Evolutionary conservation across 345 rosid species (phyloP), one percentile per base, ranked within the genome.

Genomic region (Salix arbutifolia): DNA sequence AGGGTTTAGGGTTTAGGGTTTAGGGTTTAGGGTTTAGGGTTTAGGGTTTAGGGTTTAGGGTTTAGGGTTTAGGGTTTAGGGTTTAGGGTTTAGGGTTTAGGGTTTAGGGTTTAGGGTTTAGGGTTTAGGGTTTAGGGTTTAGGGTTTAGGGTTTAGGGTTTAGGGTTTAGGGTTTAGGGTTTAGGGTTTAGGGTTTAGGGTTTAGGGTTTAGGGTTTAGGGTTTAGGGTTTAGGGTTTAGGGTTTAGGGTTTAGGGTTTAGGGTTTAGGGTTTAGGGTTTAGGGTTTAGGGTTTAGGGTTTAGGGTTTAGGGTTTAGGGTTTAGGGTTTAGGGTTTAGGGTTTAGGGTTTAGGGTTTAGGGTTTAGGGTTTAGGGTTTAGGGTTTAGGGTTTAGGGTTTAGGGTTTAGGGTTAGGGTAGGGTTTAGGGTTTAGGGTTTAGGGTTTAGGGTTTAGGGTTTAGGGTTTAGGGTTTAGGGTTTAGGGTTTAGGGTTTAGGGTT

Each of bases 401-500:
- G 67, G 52, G 56, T 69, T 52, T 40, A 70, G 75, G 69, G 69
- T 70, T 28, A 28, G 75, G 73, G 50, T 70, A 48, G 52, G 73
- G 73, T 60, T 70, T 70, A 48, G 52, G 80, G 75, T 65, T 70
- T 61, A 25, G 69, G 80, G 75, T 69, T 77, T 56, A 37, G 74
- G 79, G 80, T 70, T 77, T 62, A 40, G 75, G 75, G 75, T 70
- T 77, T 62, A 37, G 69, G 75, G 75, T 61, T 77, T 60, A 38
- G 75, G 75, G 75, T 44, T 70, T 61, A 42, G 61, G 80, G 80
- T 64, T 77, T 42, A 42, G 64, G 80, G 80, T 70, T 68, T 60
- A 60, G 75, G 80, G 75, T 70, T 77, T 53, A 42, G 80, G 75
- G 75, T 70, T 77, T 61, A 23, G 79, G 80, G 70, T 61, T 77